Evolutionary conservation across 1,284 basidiomycete species (phyloP), one percentile per base, ranked within the genome.

Genomic region (Cryptococcus sp.): DNA sequence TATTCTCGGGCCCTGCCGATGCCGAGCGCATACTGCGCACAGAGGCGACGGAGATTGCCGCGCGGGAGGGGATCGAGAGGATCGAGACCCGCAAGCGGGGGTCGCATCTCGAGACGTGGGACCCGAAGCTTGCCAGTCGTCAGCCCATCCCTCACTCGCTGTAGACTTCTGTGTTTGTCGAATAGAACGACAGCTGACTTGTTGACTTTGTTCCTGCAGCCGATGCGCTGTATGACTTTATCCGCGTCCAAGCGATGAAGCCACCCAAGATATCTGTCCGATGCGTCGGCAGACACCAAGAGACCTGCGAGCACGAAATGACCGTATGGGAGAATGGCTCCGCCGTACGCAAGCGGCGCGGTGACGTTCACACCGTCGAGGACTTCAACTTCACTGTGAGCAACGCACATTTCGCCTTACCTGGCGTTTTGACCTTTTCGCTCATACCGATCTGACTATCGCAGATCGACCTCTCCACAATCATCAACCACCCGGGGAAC

Each of bases 321-420:
- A 53, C 50, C 1, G 60, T 69, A 38, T 37, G 51, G 7, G 60
- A 67, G 33, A 46, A 69, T 42, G 72, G 71, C 3, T 35, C 52
- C 4, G 20, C 52, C 2, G 33, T 42, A 12, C 40, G 50, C 0
- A 55, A 64, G 20, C 40, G 49, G 1, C 64, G 67, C n/a, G 72
- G 72, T 0, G 59, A 72, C 23, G 44, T 48, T 9, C 60, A 67
- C 39, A 46, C 44, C 6, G 64, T 73, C 21, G 56, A 62, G 37
- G 73, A 76, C 52, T 76, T 76, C 51, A 64, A 73, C 50, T 76
- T 76, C 42, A 63, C 52, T 21, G 69, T 71, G 46, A 48, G 69
- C 65, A 18, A 24, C 6, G 16, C 39, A 35, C 3, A 21, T 39
- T 40, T 6, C 15, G 12, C 9, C n/a, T 15, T 21, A 12, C 4